Conservation (phyloP, 768 basidiomycete genomes). For the Boletus eberwhitei region DNA sequence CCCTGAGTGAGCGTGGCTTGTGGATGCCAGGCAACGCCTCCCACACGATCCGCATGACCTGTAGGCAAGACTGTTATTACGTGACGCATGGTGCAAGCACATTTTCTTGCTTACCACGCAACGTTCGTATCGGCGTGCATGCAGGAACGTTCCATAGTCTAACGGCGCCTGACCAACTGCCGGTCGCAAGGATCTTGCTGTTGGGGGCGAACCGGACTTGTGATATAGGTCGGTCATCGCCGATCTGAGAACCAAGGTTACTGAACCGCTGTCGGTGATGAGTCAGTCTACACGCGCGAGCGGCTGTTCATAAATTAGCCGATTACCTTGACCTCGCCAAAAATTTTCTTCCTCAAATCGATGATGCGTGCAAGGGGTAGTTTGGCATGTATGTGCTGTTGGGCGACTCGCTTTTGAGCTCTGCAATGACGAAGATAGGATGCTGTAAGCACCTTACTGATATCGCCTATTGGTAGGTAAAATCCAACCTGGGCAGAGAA, state of each 20-base stretch:
- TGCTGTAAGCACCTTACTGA: constrained; percentile 76
- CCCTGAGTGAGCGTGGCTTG: constrained; percentile 74
- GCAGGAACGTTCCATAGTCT: constrained; percentile 96
- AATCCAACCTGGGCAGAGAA: constrained; percentile 91
- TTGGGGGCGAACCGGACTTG: constrained; percentile 95
- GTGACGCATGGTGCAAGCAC: not conserved
- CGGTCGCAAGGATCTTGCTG: constrained; percentile 82
- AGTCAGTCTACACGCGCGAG: not conserved
- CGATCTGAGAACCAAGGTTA: constrained; percentile 96
- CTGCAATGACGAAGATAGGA: constrained; percentile 52
- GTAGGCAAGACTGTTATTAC: constrained; percentile 8
- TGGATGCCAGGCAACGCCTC: constrained; percentile 98
- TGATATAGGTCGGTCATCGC: constrained; percentile 91
- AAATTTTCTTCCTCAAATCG: constrained; percentile 89
- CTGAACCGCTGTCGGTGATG: constrained; percentile 63
- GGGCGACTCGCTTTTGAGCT: constrained; percentile 91
- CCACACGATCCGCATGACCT: constrained; percentile 90
- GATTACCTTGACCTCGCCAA: constrained; percentile 82
- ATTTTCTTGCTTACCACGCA: constrained; percentile 55
- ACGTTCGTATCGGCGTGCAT: constrained; percentile 72
- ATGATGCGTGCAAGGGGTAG: constrained; percentile 86
- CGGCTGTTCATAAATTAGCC: not conserved
- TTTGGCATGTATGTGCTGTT: constrained; percentile 87
- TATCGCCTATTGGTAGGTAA: constrained; percentile 51
- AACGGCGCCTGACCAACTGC: constrained; percentile 93